Evolutionary conservation across 2,329 filamentous ascomycete species (phyloP), one percentile per base, ranked within the genome.

Genomic region (Penicillium sp.): DNA sequence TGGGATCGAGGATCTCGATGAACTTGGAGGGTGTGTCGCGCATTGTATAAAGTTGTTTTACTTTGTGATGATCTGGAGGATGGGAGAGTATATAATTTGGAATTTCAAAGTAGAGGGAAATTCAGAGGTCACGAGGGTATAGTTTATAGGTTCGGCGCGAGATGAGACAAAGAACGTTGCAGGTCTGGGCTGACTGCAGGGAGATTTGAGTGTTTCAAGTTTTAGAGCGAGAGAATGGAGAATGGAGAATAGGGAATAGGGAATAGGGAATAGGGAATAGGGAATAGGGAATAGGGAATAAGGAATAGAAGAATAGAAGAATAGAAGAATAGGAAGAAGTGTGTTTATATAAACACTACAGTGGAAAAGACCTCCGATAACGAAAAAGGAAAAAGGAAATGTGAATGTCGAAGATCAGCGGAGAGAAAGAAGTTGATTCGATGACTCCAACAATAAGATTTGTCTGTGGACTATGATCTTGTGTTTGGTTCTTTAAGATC

Each of bases 1-100:
- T 69, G 43, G 71, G 66, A 61, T 76, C 71, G 59, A 77, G 72
- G 51, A 77, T 75, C 61, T 78, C 75, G 56, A 76, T 70, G 60
- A 78, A 78, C 58, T 71, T 76, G 58, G 74, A 77, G 18, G 74
- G 61, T 61, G 72, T 74, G 53, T 71, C 72, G 50, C 64, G 66
- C 68, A 72, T 68, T 53, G 56, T 59, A 54, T 37, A 24, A 53
- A 50, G 32, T 45, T 31, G 16, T 38, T 24, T 31, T 13, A 10
- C 11, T 16, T 31, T 32, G 24, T 31, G 24, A 13, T 18, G 42
- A 48, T 32, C 3, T n/a, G 37, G 31, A n/a, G 18, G 47, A 37
- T 7, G 26, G 8, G 10, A 16, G 20, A 16, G 39, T 44, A 49
- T 52, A 26, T 40, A 18, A 24, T 42, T 32, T 42, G 4, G 5